A percentile compares a stretch with the other conserved stretches of the same genome.
phyloP scores from a whole-genome alignment of 805 yeast species.

The Pichia ethanolica region DNA sequence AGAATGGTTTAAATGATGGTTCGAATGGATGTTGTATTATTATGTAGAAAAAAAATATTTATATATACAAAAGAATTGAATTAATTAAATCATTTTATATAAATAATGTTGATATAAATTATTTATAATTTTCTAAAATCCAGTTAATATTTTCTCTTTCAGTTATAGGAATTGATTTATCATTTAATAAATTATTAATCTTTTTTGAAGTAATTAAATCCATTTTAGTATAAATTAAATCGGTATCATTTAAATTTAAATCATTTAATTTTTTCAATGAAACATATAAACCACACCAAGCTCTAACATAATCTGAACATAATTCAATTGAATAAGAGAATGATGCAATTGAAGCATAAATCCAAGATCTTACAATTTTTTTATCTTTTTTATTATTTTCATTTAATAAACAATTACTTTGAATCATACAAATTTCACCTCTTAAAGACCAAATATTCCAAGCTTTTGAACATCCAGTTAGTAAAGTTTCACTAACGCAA shows the following conservation, averaged over 20 bases:
- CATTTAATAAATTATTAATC: constrained; percentile 30
- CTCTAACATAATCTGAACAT: constrained; percentile 57
- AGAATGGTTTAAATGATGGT: background rate
- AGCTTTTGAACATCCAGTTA: constrained; percentile 29
- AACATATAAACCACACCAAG: constrained; percentile 35
- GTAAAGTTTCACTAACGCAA: constrained; percentile 63
- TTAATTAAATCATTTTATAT: too few species aligned
- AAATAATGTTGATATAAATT: too few species aligned
- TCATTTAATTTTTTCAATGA: constrained; percentile 7
- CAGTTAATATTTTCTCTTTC: constrained; percentile 35
- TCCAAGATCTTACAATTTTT: constrained; percentile 4
- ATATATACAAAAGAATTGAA: background rate
- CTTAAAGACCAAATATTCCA: constrained; percentile 57
- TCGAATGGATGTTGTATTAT: constrained; percentile 24
- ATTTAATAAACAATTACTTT: background rate
- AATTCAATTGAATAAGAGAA: constrained; percentile 59
- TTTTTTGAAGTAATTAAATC: constrained; percentile 30
- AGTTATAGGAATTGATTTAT: constrained; percentile 19
- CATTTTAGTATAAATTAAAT: constrained; percentile 19
- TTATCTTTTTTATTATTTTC: background rate
- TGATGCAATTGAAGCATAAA: constrained; percentile 8
- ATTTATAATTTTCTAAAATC: constrained; percentile 9
- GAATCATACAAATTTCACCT: constrained; percentile 42
- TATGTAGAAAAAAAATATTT: constrained; percentile 13
- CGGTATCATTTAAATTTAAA: background rate